Conservation (phyloP, 495 filamentous ascomycete genomes). For the Talaromyces liani region DNA sequence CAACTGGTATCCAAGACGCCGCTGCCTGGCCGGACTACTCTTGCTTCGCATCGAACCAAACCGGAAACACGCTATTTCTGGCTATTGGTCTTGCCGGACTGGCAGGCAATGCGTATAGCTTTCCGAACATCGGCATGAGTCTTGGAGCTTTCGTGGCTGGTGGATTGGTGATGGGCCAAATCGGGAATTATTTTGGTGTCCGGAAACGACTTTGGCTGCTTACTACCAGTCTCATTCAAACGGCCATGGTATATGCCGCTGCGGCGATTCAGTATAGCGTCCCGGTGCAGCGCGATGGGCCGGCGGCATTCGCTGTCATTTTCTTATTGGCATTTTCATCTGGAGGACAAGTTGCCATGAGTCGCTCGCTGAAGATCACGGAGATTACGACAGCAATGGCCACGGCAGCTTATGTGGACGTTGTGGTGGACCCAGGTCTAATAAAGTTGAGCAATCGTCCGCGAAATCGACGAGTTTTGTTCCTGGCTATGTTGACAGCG, state of each 20-base stretch:
- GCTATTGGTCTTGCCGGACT: constrained; percentile 25
- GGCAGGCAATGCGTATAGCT: constrained; percentile 13
- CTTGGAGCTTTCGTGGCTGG: constrained; percentile 48
- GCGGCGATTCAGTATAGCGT: constrained; percentile 32
- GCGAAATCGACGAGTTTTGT: too few relatives aligned
- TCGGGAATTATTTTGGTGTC: constrained; percentile 41
- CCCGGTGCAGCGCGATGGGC: constrained; percentile 22
- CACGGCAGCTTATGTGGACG: too few relatives aligned
- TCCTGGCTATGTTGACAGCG: too few relatives aligned
- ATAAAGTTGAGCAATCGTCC: too few relatives aligned
- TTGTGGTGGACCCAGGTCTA: too few relatives aligned
- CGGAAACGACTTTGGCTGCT: constrained; percentile 46
- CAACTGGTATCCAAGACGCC: constrained; percentile 49
- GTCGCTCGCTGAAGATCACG: constrained; percentile 39
- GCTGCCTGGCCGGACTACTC: constrained; percentile 54
- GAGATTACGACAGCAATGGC: too few relatives aligned
- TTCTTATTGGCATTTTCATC: constrained; percentile 48
- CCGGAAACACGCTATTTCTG: constrained; percentile 57
- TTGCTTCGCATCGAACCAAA: constrained; percentile 61
- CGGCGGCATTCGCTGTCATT: constrained; percentile 34
- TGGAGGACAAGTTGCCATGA: constrained; percentile 53
- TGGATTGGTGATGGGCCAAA: constrained; percentile 12
- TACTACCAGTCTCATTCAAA: constrained; percentile 44
- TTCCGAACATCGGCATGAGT: constrained; percentile 44
- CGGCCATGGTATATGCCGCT: constrained; percentile 44